phyloP scores from a whole-genome alignment of 306 rosid genomes.

The Gleditsia sinensis region DNA sequence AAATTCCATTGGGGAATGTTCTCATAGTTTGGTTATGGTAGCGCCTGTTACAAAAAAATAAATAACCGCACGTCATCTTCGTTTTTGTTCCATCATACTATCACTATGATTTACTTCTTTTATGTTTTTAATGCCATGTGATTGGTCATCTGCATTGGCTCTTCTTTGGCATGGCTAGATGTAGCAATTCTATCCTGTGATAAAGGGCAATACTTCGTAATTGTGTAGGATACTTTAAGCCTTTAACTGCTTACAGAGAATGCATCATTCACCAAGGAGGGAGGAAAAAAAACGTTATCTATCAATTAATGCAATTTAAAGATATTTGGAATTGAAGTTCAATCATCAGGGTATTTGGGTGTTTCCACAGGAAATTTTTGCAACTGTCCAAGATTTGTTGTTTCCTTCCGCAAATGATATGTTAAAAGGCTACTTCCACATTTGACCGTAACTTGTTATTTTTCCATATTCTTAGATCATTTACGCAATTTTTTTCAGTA shows the following conservation, averaged over 20 bases:
- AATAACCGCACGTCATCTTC: conserved; percentile 31
- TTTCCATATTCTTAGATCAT: background rate
- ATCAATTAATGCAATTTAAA: conserved; percentile 22
- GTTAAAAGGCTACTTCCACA: background rate
- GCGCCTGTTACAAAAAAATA: conserved; percentile 38
- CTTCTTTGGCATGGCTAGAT: conserved; percentile 21
- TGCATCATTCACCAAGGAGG: conserved; percentile 27
- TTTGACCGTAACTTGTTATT: background rate
- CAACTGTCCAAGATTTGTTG: no score
- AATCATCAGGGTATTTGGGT: conserved; percentile 16
- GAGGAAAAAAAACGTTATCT: conserved; percentile 22
- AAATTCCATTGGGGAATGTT: conserved; percentile 32
- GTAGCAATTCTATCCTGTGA: conserved; percentile 26
- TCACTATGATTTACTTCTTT: conserved; percentile 21
- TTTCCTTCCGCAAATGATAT: no score
- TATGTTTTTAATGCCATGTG: background rate
- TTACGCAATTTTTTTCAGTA: background rate
- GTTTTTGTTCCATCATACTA: conserved; percentile 17
- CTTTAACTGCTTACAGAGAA: conserved; percentile 17
- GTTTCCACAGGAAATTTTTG: background rate
- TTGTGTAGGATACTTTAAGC: conserved; percentile 37
- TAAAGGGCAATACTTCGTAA: no score
- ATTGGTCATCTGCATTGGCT: conserved; percentile 19
- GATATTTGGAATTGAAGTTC: conserved; percentile 12
- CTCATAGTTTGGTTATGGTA: conserved; percentile 22